Conservation (phyloP, 139 green algal genomes). For the Gonium pectorale region DNA sequence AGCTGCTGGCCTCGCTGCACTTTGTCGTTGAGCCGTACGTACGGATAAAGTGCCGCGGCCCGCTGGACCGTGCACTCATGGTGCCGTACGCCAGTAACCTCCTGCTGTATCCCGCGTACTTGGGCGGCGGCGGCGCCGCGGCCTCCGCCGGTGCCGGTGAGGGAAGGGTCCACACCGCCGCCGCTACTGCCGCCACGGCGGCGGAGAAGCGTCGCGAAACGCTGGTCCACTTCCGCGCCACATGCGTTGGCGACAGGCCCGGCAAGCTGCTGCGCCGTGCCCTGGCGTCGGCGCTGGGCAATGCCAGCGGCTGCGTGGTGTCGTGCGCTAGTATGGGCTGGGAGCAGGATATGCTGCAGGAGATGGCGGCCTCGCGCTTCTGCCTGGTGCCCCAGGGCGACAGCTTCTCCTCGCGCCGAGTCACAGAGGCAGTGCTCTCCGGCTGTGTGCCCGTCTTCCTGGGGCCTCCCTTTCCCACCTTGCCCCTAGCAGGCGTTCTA, state of each 20-base stretch:
- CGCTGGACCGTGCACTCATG: neutral
- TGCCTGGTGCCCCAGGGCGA: too few species aligned
- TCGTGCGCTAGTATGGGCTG: neutral
- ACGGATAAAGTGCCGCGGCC: neutral
- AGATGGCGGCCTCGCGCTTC: too few species aligned
- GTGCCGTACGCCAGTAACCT: slow-evolving; percentile 11
- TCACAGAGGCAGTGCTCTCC: too few species aligned
- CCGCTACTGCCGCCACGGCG: neutral
- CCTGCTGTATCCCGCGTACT: neutral
- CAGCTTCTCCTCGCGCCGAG: too few species aligned
- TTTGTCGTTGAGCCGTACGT: neutral
- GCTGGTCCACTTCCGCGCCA: neutral
- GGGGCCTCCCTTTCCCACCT: too few species aligned
- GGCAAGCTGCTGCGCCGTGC: neutral
- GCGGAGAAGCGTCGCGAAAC: neutral
- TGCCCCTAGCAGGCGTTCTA: too few species aligned
- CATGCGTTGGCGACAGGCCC: neutral
- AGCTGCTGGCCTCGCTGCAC: neutral
- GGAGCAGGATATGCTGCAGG: neutral
- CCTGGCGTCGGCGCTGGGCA: neutral
- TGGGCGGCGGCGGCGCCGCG: neutral
- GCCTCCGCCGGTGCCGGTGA: too few species aligned
- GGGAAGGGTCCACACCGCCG: too few species aligned
- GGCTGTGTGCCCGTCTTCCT: too few species aligned
- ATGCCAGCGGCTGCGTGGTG: neutral